Conservation (phyloP, 108 stramenopile genomes). For the Cylindrotheca fusiformis region DNA sequence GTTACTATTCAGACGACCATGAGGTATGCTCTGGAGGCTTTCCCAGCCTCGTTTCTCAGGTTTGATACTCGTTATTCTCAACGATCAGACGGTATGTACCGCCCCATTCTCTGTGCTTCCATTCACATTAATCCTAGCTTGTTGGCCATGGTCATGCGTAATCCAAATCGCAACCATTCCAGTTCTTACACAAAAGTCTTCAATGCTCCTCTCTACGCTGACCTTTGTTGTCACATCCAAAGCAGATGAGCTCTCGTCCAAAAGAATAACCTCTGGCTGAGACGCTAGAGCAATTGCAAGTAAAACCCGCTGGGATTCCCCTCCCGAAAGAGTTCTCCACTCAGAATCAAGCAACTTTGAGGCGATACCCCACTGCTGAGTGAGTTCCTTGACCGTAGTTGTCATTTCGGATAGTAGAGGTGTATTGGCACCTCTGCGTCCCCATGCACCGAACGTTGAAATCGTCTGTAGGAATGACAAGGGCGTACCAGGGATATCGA, state of each 20-base stretch:
- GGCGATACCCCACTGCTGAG: conserved; percentile 31
- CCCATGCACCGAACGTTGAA: conserved; percentile 18
- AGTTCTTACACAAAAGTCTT: conserved; percentile 9
- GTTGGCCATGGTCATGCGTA: conserved; percentile 37
- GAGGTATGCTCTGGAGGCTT: too few relatives aligned
- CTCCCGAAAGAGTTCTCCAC: conserved; percentile 82
- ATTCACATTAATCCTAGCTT: too few relatives aligned
- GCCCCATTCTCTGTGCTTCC: too few relatives aligned
- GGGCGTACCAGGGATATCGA: conserved; percentile 61
- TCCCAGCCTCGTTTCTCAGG: too few relatives aligned
- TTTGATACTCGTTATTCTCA: too few relatives aligned
- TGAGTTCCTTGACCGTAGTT: conserved; percentile 1
- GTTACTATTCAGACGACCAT: too few relatives aligned
- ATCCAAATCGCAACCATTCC: conserved; percentile 36
- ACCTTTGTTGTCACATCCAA: conserved; percentile 53
- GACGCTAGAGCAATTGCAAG: conserved; percentile 80
- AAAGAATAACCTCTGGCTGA: conserved; percentile 50
- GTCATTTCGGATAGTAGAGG: conserved; percentile 15
- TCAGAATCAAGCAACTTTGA: conserved; percentile 35
- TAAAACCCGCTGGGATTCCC: conserved; percentile 76
- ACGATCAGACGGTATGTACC: too few relatives aligned
- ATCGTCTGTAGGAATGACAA: conserved; percentile 33
- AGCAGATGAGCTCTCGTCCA: conserved; percentile 75
- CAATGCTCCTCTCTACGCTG: conserved; percentile 45
- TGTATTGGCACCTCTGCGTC: neutral